phyloP scores from a whole-genome alignment of 2,329 filamentous ascomycete species.

The Verticillium zaregamsianum region DNA sequence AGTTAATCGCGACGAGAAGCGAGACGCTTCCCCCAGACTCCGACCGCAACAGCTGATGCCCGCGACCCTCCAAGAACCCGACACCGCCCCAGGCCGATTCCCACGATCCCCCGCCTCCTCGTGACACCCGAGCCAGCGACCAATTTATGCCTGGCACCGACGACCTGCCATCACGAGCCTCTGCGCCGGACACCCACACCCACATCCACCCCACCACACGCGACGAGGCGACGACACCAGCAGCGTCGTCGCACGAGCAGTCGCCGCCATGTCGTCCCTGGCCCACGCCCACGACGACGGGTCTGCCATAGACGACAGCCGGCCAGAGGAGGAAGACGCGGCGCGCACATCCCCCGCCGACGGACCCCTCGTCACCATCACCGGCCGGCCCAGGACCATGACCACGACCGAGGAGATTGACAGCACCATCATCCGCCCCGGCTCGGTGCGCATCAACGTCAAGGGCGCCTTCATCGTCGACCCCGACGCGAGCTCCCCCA shows the following conservation, averaged over 20 bases:
- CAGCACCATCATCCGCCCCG: constrained; percentile 57
- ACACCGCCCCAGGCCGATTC: background rate
- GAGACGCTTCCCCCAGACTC: background rate
- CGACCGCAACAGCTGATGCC: background rate
- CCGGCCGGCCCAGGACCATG: background rate
- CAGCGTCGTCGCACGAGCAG: background rate
- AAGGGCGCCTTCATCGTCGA: constrained; percentile 95
- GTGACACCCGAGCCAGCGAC: background rate
- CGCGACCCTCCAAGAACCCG: background rate
- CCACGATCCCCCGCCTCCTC: background rate
- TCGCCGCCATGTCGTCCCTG: background rate
- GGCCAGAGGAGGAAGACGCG: background rate
- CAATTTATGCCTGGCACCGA: background rate
- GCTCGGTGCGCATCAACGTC: constrained; percentile 89
- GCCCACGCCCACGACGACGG: background rate
- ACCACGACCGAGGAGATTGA: constrained; percentile 47
- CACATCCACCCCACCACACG: background rate
- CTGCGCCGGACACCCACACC: background rate
- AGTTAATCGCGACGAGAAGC: background rate
- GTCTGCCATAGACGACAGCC: background rate
- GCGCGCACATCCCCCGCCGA: background rate
- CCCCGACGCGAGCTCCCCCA: constrained; percentile 59
- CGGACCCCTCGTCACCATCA: background rate
- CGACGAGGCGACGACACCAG: background rate
- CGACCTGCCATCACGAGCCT: background rate